Evolutionary conservation across 495 filamentous ascomycete species (phyloP), one percentile per base, ranked within the genome.

Genomic region (Hypoxylon rickii): DNA sequence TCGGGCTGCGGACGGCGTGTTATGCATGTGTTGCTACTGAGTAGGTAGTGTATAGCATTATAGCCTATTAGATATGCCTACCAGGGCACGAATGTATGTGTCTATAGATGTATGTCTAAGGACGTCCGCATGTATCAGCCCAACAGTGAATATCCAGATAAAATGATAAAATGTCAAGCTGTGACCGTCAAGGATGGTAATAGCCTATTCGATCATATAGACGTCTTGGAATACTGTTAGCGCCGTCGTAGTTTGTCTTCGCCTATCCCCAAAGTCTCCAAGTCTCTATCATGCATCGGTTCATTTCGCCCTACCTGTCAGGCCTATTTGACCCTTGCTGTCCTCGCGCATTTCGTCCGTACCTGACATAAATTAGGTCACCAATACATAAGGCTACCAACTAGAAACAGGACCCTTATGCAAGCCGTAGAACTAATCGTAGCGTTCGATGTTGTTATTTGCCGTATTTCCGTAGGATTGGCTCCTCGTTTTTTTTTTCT

Each of bases 351-450:
- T 61, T 51, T 46, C 11, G 8, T 18, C 43, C 38, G 58, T 61
- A 55, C 58, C 58, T 61, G 58, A 42, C 58, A 61, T 44, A 39
- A 51, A 61, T 52, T 55, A n/a, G n/a, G n/a, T n/a, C n/a, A n/a
- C 24, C 24, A 4, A 29, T 29, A 10, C 24, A 29, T 29, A 29
- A 29, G 24, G 24, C 24, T 29, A 29, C 24, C 10, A 29, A 4
- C 4, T 29, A 29, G 24, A 10, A 4, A 29, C 4, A 4, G 24
- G 10, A 10, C 24, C 24, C 4, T 4, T 29, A 29, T 4, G 24
- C 24, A 4, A 29, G 4, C 10, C 10, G 24, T 4, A 4, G 24
- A 10, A 10, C n/a, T n/a, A n/a, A n/a, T n/a, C n/a, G n/a, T n/a
- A n/a, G n/a, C n/a, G n/a, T n/a, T n/a, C n/a, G n/a, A n/a, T n/a